phyloP scores from a whole-genome alignment of 768 basidiomycete species.

The Lactifluus subvellereus region DNA sequence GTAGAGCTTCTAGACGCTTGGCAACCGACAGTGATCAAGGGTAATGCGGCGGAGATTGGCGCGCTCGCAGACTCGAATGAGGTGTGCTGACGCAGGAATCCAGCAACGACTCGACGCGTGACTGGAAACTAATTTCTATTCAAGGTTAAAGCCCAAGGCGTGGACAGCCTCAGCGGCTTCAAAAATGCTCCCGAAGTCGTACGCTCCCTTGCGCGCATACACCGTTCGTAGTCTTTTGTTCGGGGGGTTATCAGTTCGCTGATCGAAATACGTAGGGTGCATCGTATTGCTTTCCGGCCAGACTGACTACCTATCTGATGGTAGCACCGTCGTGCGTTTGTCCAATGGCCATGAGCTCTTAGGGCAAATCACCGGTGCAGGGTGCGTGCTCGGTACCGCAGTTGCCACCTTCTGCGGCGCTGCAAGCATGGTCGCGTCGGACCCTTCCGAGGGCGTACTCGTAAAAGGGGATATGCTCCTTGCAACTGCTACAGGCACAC shows the following conservation, averaged over 20 bases:
- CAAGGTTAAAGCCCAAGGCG: conserved; percentile 72
- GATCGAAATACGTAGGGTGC: conserved; percentile 47
- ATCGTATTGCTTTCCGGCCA: conserved; percentile 77
- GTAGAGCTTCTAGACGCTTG: conserved; percentile 66
- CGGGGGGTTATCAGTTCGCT: background rate
- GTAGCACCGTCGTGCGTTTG: conserved; percentile 57
- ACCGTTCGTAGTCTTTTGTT: conserved; percentile 47
- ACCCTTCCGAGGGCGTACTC: conserved; percentile 37
- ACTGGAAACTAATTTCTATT: background rate
- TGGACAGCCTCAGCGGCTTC: conserved; percentile 85
- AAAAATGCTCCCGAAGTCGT: conserved; percentile 69
- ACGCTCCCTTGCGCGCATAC: conserved; percentile 57
- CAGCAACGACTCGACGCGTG: background rate
- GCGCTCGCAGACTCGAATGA: conserved; percentile 70
- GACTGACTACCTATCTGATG: conserved; percentile 82
- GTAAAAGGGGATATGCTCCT: conserved; percentile 74
- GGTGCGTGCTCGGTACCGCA: conserved; percentile 75
- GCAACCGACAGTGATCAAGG: conserved; percentile 91
- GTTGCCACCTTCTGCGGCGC: conserved; percentile 80
- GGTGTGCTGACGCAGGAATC: conserved; percentile 35
- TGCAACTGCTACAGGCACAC: conserved; percentile 70
- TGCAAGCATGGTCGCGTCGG: conserved; percentile 40
- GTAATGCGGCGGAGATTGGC: conserved; percentile 87
- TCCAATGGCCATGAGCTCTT: conserved; percentile 71
- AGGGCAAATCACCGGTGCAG: conserved; percentile 82